Percentiles rank a stretch among this genome's conserved stretches.
Conservation (phyloP, 345 rosid genomes). For the Melaleuca alternifolia region DNA sequence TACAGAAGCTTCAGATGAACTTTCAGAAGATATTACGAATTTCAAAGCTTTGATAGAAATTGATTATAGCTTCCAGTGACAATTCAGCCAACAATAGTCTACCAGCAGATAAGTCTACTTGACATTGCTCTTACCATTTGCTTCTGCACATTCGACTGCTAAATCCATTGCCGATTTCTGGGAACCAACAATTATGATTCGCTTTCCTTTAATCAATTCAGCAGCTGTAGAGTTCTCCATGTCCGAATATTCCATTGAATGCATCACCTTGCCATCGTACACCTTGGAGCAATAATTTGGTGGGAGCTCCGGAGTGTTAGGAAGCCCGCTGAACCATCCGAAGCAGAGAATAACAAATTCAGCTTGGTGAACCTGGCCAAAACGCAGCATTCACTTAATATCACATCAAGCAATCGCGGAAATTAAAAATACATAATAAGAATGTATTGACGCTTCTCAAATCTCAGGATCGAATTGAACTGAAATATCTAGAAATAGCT, state of each 20-base stretch:
- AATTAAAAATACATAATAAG: too few species aligned
- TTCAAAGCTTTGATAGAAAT: too few species aligned
- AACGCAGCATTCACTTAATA: too few species aligned
- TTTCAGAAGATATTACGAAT: too few species aligned
- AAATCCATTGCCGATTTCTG: slow-evolving; percentile 22
- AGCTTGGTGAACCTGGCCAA: slow-evolving; percentile 11
- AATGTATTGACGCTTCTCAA: too few species aligned
- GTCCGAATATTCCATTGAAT: slow-evolving; percentile 20
- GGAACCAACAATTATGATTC: slow-evolving; percentile 17
- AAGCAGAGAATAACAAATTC: slow-evolving; percentile 26
- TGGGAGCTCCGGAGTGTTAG: slow-evolving; percentile 26
- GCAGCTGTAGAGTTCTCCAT: slow-evolving; percentile 1
- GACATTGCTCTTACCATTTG: slow-evolving; percentile 7
- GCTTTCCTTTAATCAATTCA: slow-evolving; percentile 12
- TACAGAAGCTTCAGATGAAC: too few species aligned
- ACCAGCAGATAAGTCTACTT: not conserved
- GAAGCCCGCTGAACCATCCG: slow-evolving; percentile 15
- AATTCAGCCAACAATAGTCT: too few species aligned
- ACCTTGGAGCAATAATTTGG: slow-evolving; percentile 9
- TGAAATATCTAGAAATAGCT: too few species aligned
- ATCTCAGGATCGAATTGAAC: too few species aligned
- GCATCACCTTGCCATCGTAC: slow-evolving; percentile 20
- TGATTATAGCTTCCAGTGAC: too few species aligned
- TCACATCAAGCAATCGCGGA: too few species aligned
- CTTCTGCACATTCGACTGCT: slow-evolving; percentile 21